phyloP scores from a whole-genome alignment of 2,329 filamentous ascomycete species.

The Botrytis sinoallii region DNA sequence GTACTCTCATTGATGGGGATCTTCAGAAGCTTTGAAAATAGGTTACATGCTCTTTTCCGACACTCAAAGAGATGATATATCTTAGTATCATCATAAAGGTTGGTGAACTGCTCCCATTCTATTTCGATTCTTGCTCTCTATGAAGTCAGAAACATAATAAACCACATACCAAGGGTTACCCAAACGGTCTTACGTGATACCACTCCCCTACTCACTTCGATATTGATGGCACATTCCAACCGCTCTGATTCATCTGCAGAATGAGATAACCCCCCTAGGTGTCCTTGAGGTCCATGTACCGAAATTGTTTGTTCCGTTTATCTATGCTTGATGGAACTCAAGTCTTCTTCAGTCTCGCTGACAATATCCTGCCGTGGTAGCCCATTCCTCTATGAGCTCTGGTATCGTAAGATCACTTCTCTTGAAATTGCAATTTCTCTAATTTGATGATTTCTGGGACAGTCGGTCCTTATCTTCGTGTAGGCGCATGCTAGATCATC shows the following conservation, averaged over 20 bases:
- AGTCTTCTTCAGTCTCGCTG: neutral
- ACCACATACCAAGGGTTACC: neutral
- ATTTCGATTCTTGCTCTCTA: neutral
- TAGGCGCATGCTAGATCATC: no score
- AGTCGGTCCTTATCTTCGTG: no score
- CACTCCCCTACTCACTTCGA: accelerated
- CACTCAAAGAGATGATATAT: neutral
- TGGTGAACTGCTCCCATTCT: neutral
- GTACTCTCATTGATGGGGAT: accelerated
- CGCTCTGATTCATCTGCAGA: neutral
- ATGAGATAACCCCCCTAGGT: neutral
- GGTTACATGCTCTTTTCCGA: neutral
- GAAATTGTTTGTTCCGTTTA: neutral
- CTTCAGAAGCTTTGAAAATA: neutral
- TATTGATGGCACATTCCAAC: neutral
- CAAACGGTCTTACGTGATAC: neutral
- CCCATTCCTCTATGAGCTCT: neutral
- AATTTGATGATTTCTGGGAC: no score
- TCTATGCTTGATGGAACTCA: neutral
- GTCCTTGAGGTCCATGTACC: neutral
- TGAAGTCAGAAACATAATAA: neutral
- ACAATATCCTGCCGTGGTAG: neutral
- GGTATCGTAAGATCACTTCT: no score
- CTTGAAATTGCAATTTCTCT: no score
- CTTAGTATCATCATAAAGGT: neutral